Evolutionary conservation across 1,139 yeast species (phyloP), one percentile per base, ranked within the genome.

Genomic region (Arxiozyma slooffiae): DNA sequence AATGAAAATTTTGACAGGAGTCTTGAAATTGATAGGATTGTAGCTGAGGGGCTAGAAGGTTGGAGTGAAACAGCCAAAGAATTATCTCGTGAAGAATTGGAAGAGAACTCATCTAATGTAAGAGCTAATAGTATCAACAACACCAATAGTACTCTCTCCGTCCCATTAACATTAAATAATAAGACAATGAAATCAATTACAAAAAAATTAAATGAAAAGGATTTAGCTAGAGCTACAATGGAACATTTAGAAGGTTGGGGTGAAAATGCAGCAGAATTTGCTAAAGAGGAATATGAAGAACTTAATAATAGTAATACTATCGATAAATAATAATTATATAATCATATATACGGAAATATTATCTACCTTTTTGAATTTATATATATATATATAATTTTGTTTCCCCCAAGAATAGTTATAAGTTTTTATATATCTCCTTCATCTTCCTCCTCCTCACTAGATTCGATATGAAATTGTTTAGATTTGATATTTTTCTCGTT

Each of bases 201-300:
- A 21, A 20, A 42, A 14, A 17, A 30, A 17, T 20, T 23, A 48
- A 63, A 58, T 42, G 42, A 42, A 9, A 41, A 44, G 17, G 62
- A 61, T 9, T 53, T 68, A 38, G 72, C 72, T 4, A 58, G 61
- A 38, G 55, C 57, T 11, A 65, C 75, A 0, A 62, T 64, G 37
- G 60, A 60, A 22, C 64, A 72, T 1, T 60, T 72, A 7, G 64
- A 69, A 52, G 77, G 77, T 7, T 74, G 76, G 75, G 77, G 78
- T 23, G 74, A 71, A 47, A 59, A 64, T 45, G 77, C 77, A 3
- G 61, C 69, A 21, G 68, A 63, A 36, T 67, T 71, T 52, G 72
- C 77, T 3, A 60, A 61, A 30, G 78, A 74, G 24, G 73, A 72
- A 55, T 60, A 63, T 41, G 70, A 68, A 8, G 70, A 69, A 14